Evolutionary conservation across 257 asterid species (phyloP).

Genomic region (Primulina tabacum): DNA sequence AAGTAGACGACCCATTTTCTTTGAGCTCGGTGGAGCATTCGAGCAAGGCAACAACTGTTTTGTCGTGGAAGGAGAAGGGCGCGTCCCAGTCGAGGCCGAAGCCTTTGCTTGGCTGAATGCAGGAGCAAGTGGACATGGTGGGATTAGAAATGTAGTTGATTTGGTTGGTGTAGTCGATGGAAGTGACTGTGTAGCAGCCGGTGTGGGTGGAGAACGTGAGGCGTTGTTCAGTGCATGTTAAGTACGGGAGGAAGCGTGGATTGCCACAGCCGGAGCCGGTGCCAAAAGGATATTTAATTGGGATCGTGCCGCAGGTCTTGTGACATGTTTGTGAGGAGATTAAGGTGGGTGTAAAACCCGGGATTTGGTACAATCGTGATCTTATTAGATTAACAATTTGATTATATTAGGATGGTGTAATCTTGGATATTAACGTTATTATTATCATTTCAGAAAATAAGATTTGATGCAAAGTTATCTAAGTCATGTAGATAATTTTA

Average conservation of each 20-base stretch:
- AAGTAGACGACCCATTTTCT: not conserved
- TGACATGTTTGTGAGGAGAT: slow-evolving; percentile 58
- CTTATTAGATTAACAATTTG: too few relatives aligned
- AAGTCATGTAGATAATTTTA: too few relatives aligned
- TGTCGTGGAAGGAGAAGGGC: slow-evolving; percentile 63
- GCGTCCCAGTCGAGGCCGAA: slow-evolving; percentile 78
- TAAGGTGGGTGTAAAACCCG: too few relatives aligned
- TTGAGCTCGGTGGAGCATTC: slow-evolving; percentile 47
- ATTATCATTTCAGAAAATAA: too few relatives aligned
- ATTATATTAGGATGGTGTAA: too few relatives aligned
- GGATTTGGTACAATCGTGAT: too few relatives aligned
- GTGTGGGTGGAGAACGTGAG: slow-evolving; percentile 64
- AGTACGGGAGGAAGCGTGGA: slow-evolving; percentile 59
- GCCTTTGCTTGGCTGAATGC: slow-evolving; percentile 71
- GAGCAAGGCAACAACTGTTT: slow-evolving; percentile 59
- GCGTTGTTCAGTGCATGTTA: slow-evolving; percentile 52
- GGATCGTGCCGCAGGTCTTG: slow-evolving; percentile 56
- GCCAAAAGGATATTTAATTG: slow-evolving; percentile 70
- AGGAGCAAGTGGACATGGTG: slow-evolving; percentile 78
- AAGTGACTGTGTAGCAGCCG: slow-evolving; percentile 66
- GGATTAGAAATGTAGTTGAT: slow-evolving; percentile 62
- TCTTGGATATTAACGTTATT: too few relatives aligned
- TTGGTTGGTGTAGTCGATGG: slow-evolving; percentile 65
- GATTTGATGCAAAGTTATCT: too few relatives aligned
- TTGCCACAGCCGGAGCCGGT: slow-evolving; percentile 80